Base-by-base conservation (phyloP, 2,329 filamentous ascomycete species). In the Drechslera avenae region DNA sequence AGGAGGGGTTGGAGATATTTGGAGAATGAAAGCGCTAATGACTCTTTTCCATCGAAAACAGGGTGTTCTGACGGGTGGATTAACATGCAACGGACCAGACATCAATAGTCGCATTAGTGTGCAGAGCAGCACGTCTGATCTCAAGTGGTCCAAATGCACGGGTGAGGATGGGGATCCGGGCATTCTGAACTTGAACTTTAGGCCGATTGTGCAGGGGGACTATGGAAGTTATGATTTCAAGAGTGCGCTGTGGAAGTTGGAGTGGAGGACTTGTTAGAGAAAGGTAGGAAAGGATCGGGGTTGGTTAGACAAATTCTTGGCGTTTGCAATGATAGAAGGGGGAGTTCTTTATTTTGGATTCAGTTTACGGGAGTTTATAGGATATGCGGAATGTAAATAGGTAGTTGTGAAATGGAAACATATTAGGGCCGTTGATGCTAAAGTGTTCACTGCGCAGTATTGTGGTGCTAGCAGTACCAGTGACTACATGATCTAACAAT, bases 161-260 rank as follows among this genome's bases (percentile, higher is more conserved):
- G 59, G 59, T 18, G 37, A 47, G 13, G 63, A 63, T 46, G 64
- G 66, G 1, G 64, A 61, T 32, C 60, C 64, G 2, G 67, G 67
- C 4, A 67, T 71, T 33, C 49, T 71, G 47, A 71, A 71, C 42
- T 60, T 71, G 39, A 71, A 71, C 44, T 59, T 62, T 36, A 52
- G 67, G 35, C 66, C 66, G 2, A 65, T 67, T 1, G 51, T 71
- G 3, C 57, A 64, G 31, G 67, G 67, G 5, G 59, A 65, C 9
- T 53, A 47, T 33, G 67, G 67, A 1, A 47, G 35, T 10, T 71
- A 66, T 47, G 63, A 68, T 36, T 59, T 71, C 44, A 69, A 66
- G 54, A 58, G 52, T 26, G 65, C 64, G 18, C 58, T 31, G 8
- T 69, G 65, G 66, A 60, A 59, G 17, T 30, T 69, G 17, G 49